Evolutionary conservation across 306 rosid genomes (phyloP).

Genomic region (Trifolium subterraneum): DNA sequence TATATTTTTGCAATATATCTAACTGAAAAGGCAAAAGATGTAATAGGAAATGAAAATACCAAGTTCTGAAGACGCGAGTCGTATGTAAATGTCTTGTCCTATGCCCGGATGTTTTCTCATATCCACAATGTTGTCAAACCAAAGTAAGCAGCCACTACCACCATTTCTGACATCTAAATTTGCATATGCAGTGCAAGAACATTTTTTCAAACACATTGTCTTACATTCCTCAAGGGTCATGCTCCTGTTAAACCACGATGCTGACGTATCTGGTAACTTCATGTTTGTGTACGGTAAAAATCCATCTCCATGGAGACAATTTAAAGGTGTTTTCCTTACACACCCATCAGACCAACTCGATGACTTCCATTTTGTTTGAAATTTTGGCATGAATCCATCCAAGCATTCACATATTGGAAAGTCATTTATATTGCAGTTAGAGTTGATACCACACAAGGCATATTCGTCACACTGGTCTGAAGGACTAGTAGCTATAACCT

Average conservation of each 20-base stretch:
- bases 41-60: constrained; percentile 12
- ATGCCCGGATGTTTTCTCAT: not conserved
- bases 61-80: not conserved
- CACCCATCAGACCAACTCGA: constrained; percentile 41
- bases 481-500: not conserved
- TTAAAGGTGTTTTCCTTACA: not conserved
- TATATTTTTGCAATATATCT: not conserved
- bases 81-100: not conserved
- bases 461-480: not conserved
- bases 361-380: not conserved
- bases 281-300: constrained; percentile 5
- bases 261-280: constrained; percentile 1
- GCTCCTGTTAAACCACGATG: constrained; percentile 39
- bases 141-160: constrained; percentile 48
- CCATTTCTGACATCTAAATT: constrained; percentile 24
- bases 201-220: constrained; percentile 18
- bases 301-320: constrained; percentile 16
- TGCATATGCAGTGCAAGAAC: not conserved
- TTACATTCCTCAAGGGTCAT: constrained; percentile 38
- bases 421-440: not conserved
- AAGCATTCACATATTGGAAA: not conserved
- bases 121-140: constrained; percentile 32
- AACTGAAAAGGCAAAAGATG: not conserved
- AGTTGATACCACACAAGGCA: not conserved
- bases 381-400: not conserved